Base-by-base conservation (phyloP, 768 basidiomycete genomes). In the Scleroderma bovista region DNA sequence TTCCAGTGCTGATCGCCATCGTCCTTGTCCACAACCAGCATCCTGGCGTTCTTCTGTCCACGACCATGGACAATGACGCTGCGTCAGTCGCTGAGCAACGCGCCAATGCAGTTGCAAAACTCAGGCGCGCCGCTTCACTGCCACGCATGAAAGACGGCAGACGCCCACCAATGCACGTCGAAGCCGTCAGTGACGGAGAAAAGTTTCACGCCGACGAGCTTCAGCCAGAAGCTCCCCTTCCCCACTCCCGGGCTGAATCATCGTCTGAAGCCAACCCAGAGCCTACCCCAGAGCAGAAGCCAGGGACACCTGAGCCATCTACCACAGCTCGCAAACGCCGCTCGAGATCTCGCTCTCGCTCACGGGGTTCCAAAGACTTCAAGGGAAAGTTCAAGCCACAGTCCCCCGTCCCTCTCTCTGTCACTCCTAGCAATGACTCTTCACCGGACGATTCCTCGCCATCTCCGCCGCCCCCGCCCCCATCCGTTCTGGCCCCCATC, bases 141-240 rank as follows among this genome's bases (percentile, higher is more conserved):
- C 93, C 93, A 33, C 78, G 93, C 53, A 89, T 89, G 84, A 92
- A 92, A 66, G 88, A 92, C 66, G 92, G 92, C 8, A 73, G 92
- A 48, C 75, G 93, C 38, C 92, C 91, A 1, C 88, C 85, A 43
- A 89, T 90, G 88, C 88, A 88, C 60, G 73, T 79, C 56, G 88
- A 88, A 57, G 85, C 81, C 17, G 80, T 89, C 45, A 90, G 88
- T 60, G 88, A 91, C 65, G 86, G 88, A 10, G 88, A 91, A 67
- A 83, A 77, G 63, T 70, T 67, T 42, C 69, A 67, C 44, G 63
- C 62, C 38, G 72, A 72, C 48, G 78, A 72, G 57, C 67, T 56
- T 58, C 66, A 47, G 47, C 67, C 12, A 19, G 44, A 45, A 13
- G 29, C 19, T 6, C 29, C 42, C 13, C 26, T 19, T 19, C 44